A percentile compares a stretch with the other conserved stretches of the same genome.
phyloP scores from a whole-genome alignment of 139 green algal species.

The Coelastrella sp. region DNA sequence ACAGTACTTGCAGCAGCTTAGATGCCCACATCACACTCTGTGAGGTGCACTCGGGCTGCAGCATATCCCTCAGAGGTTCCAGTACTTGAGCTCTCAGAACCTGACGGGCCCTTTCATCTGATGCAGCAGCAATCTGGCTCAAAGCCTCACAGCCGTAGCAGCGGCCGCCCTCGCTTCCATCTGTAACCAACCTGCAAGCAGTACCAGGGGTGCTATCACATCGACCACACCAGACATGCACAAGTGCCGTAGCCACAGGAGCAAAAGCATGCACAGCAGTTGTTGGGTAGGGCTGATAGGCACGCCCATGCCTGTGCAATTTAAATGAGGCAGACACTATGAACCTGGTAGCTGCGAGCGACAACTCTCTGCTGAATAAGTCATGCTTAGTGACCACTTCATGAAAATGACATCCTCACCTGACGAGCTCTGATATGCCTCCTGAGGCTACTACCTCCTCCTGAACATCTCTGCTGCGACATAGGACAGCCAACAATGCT shows the following conservation, averaged over 20 bases:
- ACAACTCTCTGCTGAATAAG: too few species aligned
- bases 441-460: slow-evolving; percentile 50
- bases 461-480: slow-evolving; percentile 45
- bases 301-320: too few species aligned
- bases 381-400: too few species aligned
- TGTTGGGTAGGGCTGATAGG: too few species aligned
- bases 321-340: too few species aligned
- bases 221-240: too few species aligned
- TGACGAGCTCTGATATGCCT: slow-evolving; percentile 46
- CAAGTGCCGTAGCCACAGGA: too few species aligned
- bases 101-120: slow-evolving; percentile 22
- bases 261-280: too few species aligned
- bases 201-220: neutral
- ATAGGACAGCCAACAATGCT: slow-evolving; percentile 55
- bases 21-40: slow-evolving; percentile 4
- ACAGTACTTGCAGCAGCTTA: slow-evolving; percentile 7
- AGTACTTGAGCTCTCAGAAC: slow-evolving; percentile 16
- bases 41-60: neutral
- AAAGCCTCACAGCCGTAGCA: slow-evolving; percentile 58
- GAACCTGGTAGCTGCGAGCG: too few species aligned
- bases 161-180: neutral
- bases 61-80: slow-evolving; percentile 9
- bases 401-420: neutral
- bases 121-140: slow-evolving; percentile 47
- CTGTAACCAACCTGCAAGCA: slow-evolving; percentile 37